Conservation (phyloP, 148 eudicot species). For the Spergularia bocconei region DNA sequence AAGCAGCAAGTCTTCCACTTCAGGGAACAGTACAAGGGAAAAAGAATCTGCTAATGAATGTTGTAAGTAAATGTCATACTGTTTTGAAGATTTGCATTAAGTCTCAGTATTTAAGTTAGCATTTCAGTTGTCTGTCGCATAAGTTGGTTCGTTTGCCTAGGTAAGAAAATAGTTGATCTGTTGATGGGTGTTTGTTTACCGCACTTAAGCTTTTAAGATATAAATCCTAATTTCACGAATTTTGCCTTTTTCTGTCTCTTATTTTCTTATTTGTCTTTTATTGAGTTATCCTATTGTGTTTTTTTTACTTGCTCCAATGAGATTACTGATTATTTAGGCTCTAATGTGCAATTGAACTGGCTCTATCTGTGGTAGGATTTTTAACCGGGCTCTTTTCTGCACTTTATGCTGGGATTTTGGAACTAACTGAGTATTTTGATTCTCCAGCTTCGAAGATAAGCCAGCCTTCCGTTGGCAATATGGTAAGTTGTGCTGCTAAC, state of each 20-base stretch:
- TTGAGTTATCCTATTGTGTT: too few relatives aligned
- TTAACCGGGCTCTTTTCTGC: background rate
- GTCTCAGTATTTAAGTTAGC: background rate
- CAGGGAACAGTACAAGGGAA: constrained; percentile 24
- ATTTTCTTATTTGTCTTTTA: too few relatives aligned
- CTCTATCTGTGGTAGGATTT: background rate
- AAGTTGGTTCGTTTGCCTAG: background rate
- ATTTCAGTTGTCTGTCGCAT: background rate
- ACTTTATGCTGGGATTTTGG: background rate
- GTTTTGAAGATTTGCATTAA: background rate
- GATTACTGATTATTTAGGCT: background rate
- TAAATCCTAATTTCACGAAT: too few relatives aligned
- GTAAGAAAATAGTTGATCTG: too few relatives aligned
- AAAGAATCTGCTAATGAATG: constrained; percentile 26
- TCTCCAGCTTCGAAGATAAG: constrained; percentile 45
- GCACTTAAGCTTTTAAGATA: too few relatives aligned
- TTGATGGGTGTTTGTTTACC: too few relatives aligned
- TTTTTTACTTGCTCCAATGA: background rate
- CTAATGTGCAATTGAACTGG: background rate
- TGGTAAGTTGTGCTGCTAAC: constrained; percentile 36
- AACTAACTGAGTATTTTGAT: constrained; percentile 17
- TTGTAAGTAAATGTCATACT: constrained; percentile 41
- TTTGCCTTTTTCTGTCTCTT: too few relatives aligned
- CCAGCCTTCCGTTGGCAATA: constrained; percentile 34
- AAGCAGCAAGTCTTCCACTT: constrained; percentile 45